Percentiles rank a stretch among this genome's conserved stretches.
Evolutionary conservation across 768 basidiomycete genomes (phyloP).

Genomic region (Panaeolus cyanescens): DNA sequence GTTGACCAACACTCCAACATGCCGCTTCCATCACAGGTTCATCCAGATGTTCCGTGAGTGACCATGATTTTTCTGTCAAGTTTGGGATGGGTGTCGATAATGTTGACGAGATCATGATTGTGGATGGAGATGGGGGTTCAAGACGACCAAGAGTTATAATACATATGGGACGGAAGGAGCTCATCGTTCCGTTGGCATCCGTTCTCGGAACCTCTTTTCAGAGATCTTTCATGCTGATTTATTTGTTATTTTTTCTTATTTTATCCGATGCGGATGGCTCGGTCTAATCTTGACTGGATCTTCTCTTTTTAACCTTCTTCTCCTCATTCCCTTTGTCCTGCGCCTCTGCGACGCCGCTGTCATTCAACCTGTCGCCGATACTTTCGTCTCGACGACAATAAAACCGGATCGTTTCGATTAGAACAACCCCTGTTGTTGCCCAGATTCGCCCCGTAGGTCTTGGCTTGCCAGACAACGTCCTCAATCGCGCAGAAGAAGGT

Average conservation of each 20-base stretch:
- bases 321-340: not conserved
- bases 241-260: not conserved
- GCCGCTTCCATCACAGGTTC: conserved; percentile 33
- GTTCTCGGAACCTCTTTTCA: not conserved
- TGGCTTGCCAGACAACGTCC: not conserved
- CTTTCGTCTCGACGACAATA: not conserved
- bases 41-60: conserved; percentile 27
- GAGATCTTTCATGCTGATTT: conserved; percentile 2
- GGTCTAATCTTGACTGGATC: not conserved
- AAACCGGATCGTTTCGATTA: not conserved
- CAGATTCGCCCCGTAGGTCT: conserved; percentile 5
- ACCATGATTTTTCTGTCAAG: not conserved
- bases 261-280: conserved; percentile 2
- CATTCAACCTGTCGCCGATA: not conserved
- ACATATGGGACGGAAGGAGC: not conserved
- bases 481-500: conserved; percentile 4
- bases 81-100: not conserved
- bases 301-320: not conserved
- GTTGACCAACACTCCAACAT: conserved; percentile 14
- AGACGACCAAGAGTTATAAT: not conserved
- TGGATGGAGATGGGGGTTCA: too few species aligned
- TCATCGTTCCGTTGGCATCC: not conserved
- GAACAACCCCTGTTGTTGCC: not conserved
- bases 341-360: not conserved
- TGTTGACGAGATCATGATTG: not conserved